phyloP scores from a whole-genome alignment of 805 yeast species.

The Nakazawaea ishiwadae region DNA sequence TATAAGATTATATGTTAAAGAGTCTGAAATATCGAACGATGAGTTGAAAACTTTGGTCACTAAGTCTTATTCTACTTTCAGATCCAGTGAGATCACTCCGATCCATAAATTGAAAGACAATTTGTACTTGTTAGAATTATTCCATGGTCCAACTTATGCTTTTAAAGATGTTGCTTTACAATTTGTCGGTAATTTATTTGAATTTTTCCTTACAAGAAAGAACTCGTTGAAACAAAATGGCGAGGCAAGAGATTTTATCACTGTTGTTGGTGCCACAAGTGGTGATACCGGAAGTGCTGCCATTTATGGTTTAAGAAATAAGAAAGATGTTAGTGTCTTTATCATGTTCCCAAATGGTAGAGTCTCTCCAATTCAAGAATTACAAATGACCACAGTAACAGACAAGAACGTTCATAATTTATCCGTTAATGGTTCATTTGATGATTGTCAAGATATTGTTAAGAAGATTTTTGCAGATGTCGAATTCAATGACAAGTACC shows the following conservation, averaged over 20 bases:
- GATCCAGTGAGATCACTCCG: constrained; percentile 88
- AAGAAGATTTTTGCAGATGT: constrained; percentile 88
- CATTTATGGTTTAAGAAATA: constrained; percentile 94
- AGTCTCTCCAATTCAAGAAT: constrained; percentile 96
- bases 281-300: constrained; percentile 99
- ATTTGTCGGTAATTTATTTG: constrained; percentile 95
- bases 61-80: constrained; percentile 86
- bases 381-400: constrained; percentile 95
- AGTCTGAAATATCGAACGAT: constrained; percentile 64
- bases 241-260: constrained; percentile 68
- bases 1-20: constrained; percentile 70
- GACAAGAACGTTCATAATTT: constrained; percentile 92
- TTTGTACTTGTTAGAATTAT: constrained; percentile 79
- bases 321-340: constrained; percentile 96
- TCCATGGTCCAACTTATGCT: constrained; percentile 99
- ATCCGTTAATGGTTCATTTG: constrained; percentile 94
- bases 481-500: constrained; percentile 84
- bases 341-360: constrained; percentile 96
- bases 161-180: constrained; percentile 98
- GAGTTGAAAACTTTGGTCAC: constrained; percentile 62
- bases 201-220: constrained; percentile 77
- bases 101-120: constrained; percentile 41
- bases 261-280: constrained; percentile 98
- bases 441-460: constrained; percentile 96
- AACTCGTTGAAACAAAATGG: constrained; percentile 46